Percentiles rank a stretch among this genome's conserved stretches.
phyloP scores from a whole-genome alignment of 805 yeast species.

The baker's yeast (Saccharomyces cerevisiae) region DNA sequence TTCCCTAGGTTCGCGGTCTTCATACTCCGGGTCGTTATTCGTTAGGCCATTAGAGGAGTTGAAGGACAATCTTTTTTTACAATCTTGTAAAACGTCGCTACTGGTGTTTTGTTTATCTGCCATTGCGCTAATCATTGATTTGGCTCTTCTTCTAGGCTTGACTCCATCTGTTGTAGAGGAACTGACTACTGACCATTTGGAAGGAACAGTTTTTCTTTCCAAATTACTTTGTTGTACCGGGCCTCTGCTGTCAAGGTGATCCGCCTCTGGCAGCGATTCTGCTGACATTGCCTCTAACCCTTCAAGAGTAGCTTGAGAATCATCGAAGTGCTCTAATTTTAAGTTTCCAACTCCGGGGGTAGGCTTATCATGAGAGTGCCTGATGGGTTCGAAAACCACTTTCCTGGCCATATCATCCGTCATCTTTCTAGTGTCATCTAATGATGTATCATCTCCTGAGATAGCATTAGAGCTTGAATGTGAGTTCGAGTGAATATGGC shows the following conservation, averaged over 20 bases:
- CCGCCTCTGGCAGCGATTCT: not conserved
- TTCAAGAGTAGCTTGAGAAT: not conserved
- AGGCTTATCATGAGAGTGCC: not conserved
- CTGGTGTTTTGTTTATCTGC: not conserved
- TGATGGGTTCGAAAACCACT: not conserved
- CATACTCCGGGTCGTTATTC: not conserved
- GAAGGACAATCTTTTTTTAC: not conserved
- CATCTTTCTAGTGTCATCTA: not conserved
- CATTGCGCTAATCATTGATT: not conserved
- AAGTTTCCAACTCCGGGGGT: not conserved
- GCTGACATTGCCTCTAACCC: not conserved
- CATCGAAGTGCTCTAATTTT: not conserved
- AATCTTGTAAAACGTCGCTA: not conserved
- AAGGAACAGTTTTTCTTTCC: too few relatives aligned
- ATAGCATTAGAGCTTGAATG: not conserved
- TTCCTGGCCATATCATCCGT: not conserved
- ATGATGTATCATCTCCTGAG: not conserved
- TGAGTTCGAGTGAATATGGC: not conserved
- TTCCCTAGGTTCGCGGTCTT: constrained; percentile 22
- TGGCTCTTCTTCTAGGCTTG: not conserved
- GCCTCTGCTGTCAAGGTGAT: not conserved
- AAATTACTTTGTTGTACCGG: not conserved
- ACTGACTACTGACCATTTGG: not conserved
- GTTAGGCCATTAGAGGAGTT: not conserved
- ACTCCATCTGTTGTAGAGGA: not conserved